These are phyloP conservation scores for Cyberlindnera euphorbiiphila DNA, from an alignment of 805 yeast genomes.

Conservation along the genomic window DNA sequence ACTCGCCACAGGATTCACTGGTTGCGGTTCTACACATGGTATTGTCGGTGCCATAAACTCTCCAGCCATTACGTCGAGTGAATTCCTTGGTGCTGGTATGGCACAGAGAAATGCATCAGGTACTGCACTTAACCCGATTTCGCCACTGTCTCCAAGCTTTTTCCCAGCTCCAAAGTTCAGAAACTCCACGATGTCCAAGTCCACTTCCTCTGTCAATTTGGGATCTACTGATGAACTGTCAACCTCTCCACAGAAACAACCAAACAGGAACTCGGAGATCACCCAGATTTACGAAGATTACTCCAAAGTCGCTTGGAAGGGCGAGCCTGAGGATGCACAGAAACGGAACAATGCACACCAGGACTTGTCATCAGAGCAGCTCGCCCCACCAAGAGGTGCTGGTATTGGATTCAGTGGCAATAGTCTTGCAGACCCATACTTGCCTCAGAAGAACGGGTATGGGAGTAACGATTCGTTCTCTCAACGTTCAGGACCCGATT, in stretches of 20 bases:
- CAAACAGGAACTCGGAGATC: constrained; percentile 29
- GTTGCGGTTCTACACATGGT: constrained; percentile 71
- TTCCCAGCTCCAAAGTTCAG: constrained; percentile 32
- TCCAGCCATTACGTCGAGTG: constrained; percentile 38
- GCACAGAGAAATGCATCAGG: constrained; percentile 4
- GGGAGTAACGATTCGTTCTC: constrained; percentile 5
- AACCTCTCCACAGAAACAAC: constrained; percentile 14
- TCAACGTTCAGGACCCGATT: background rate
- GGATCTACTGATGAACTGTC: constrained; percentile 15
- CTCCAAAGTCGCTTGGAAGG: constrained; percentile 25
- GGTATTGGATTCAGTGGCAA: constrained; percentile 14
- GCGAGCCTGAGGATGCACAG: constrained; percentile 1
- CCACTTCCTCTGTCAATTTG: constrained; percentile 17
- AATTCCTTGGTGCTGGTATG: constrained; percentile 26
- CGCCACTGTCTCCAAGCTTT: constrained; percentile 36
- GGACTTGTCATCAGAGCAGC: constrained; percentile 3
- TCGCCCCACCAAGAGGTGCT: constrained; percentile 13
- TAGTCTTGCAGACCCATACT: constrained; percentile 16
- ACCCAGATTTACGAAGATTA: constrained; percentile 32
- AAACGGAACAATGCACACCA: constrained; percentile 2
- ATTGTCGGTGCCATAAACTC: constrained; percentile 55
- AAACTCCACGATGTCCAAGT: constrained; percentile 23
- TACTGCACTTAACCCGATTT: constrained; percentile 26
- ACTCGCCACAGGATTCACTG: constrained; percentile 59
- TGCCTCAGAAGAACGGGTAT: constrained; percentile 4